Evolutionary conservation across 139 green algal genomes (phyloP), one percentile per base, ranked within the genome.

Genomic region (Coccomyxa sp.): DNA sequence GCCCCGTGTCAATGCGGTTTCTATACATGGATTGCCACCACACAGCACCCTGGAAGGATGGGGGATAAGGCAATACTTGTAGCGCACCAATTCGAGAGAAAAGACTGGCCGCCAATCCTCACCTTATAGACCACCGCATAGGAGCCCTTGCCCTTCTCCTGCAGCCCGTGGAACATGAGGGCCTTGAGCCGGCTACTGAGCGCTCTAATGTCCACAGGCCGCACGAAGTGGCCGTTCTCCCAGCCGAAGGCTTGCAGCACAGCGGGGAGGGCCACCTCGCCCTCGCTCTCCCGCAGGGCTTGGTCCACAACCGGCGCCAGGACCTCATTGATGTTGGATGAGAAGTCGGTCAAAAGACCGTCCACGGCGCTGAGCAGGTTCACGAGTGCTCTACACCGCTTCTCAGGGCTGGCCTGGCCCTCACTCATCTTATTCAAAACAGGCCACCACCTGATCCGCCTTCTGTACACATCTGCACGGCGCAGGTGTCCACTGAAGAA

Each of bases 91-190:
- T 28, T 57, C 14, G n/a, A 31, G 74, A 78, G 74, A 78, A 78
- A 78, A 75, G 67, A 75, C 21, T 75, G 21, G 67, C 25, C 67
- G 23, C 67, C 21, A 78, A 78, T 88, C 45, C 85, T 63, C 13
- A 89, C 90, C 77, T 91, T 92, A 77, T 92, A 92, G 18, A 94
- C 91, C 1, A 89, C 58, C 10, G 84, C 81, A 71, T 90, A 93
- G 0, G 82, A 84, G 79, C 89, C 89, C 10, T 21, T 23, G 63
- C 89, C 89, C 51, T 84, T 83, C 77, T 82, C 75, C 21, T 82
- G 38, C 76, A 90, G 75, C 10, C 82, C 68, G 12, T 81, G 67
- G 31, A 63, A 85, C 28, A 84, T 59, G 1, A 82, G 45, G n/a
- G 57, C 66, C 25, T 83, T 85, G 4, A 89, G 75, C 1, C 86